phyloP scores from a whole-genome alignment of 1,284 basidiomycete genomes.

The Volvariella volvacea region DNA sequence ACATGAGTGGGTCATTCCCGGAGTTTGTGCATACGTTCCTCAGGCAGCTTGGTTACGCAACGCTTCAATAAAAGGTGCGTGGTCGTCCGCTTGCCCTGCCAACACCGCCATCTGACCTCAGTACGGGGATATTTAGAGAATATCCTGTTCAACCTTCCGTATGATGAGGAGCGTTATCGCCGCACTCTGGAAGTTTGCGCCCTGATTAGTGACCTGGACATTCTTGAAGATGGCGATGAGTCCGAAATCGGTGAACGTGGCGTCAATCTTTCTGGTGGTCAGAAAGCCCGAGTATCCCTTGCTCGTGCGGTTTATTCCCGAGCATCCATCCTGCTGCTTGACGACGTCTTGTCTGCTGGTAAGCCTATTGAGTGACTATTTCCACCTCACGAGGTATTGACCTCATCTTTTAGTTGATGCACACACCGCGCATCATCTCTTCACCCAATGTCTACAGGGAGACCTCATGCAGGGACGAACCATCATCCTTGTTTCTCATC shows the following conservation, averaged over 20 bases:
- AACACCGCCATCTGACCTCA: not conserved
- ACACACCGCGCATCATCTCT: conserved; percentile 84
- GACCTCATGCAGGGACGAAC: conserved; percentile 79
- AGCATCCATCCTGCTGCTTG: conserved; percentile 79
- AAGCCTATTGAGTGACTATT: conserved; percentile 12
- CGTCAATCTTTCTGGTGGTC: conserved; percentile 88
- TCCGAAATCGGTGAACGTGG: conserved; percentile 88
- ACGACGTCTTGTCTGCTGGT: conserved; percentile 82
- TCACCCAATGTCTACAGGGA: conserved; percentile 77
- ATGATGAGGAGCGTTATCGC: conserved; percentile 71
- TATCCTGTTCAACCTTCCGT: conserved; percentile 86
- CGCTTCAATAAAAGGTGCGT: conserved; percentile 77
- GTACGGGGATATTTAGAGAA: conserved; percentile 53
- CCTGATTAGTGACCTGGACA: conserved; percentile 71
- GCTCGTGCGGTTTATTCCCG: conserved; percentile 93
- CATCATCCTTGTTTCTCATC: conserved; percentile 84
- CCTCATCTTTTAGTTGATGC: conserved; percentile 57
- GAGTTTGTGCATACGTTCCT: conserved; percentile 88
- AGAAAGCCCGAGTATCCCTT: conserved; percentile 89
- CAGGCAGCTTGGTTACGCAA: conserved; percentile 88
- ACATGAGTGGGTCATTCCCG: conserved; percentile 71
- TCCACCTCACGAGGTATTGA: not conserved
- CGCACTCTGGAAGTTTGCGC: conserved; percentile 62
- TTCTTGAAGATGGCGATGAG: conserved; percentile 92
- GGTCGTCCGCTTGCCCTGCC: not conserved